Percentiles rank a stretch among this genome's conserved stretches.
Evolutionary conservation across 257 asterid species (phyloP).

Genomic region (Jasminum sambac): DNA sequence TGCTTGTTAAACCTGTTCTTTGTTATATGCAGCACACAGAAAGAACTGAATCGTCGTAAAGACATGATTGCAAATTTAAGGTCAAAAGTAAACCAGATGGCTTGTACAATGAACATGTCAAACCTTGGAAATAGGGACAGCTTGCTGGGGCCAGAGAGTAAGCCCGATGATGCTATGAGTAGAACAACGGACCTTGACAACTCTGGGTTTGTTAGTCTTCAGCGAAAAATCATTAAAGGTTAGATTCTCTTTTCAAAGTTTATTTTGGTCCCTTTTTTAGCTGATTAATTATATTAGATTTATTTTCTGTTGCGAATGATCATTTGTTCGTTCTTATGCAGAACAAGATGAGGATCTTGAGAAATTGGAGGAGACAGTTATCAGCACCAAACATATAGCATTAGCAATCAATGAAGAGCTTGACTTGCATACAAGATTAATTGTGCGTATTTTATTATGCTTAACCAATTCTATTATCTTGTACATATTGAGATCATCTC

Average conservation of each 20-base stretch:
- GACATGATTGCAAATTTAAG: constrained; percentile 72
- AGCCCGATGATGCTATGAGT: constrained; percentile 80
- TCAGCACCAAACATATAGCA: constrained; percentile 94
- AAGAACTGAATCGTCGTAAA: constrained; percentile 88
- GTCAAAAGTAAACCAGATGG: constrained; percentile 85
- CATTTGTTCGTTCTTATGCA: constrained; percentile 30
- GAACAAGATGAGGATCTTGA: constrained; percentile 98
- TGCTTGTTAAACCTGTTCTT: constrained; percentile 15
- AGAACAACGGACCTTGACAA: constrained; percentile 81
- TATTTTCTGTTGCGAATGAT: constrained; percentile 10
- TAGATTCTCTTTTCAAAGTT: constrained; percentile 33
- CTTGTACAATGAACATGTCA: constrained; percentile 79
- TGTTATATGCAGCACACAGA: constrained; percentile 59
- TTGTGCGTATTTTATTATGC: constrained; percentile 48
- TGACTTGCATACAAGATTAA: constrained; percentile 77
- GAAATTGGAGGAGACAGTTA: constrained; percentile 79
- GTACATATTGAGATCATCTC: background rate
- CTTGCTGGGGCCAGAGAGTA: constrained; percentile 88
- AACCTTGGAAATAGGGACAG: constrained; percentile 83
- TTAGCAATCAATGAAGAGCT: constrained; percentile 94
- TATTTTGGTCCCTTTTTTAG: background rate
- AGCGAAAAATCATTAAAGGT: constrained; percentile 92
- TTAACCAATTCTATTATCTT: background rate
- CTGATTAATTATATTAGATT: constrained; percentile 2
- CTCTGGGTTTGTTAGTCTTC: constrained; percentile 80